phyloP scores from a whole-genome alignment of 2,329 filamentous ascomycete species.

The Claviceps pusilla region DNA sequence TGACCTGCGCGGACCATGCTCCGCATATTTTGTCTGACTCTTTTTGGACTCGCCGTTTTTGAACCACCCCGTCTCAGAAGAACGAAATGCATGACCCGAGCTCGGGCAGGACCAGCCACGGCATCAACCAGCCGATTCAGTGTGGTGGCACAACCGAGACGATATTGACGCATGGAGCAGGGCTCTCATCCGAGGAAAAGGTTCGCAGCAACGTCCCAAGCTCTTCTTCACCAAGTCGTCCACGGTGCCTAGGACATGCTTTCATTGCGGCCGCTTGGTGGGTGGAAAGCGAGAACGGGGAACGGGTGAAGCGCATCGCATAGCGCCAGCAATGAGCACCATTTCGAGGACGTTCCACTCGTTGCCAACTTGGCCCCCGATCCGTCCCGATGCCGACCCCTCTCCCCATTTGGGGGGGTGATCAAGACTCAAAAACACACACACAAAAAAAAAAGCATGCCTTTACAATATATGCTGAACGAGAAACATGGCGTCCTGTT shows the following conservation, averaged over 20 bases:
- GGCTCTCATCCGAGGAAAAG: background rate
- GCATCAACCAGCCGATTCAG: background rate
- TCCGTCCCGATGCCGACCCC: background rate
- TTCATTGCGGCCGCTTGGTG: slow-evolving; percentile 3
- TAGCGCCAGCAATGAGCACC: background rate
- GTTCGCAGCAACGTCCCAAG: background rate
- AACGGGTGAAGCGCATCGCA: background rate
- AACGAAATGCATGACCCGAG: background rate
- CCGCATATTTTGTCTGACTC: background rate
- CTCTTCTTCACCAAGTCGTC: background rate
- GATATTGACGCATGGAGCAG: background rate
- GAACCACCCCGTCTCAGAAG: background rate
- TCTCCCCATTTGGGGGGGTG: background rate
- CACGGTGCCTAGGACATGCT: background rate
- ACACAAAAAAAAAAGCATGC: background rate
- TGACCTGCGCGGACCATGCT: background rate
- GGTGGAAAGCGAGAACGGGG: background rate
- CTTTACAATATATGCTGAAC: background rate
- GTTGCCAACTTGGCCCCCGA: background rate
- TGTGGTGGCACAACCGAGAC: background rate
- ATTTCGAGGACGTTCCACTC: background rate
- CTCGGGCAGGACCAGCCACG: background rate
- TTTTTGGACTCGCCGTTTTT: background rate
- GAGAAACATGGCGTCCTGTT: background rate
- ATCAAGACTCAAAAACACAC: background rate